Conservation (phyloP, 345 rosid genomes). For the Arabidopsis thaliana region TAIR10.1 NC_003070.9:2237001-2237500, state of each 20-base stretch:
- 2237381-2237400: slow-evolving; percentile 28
- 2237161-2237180: neutral
- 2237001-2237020: neutral
- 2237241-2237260: neutral
- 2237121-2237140: too few relatives aligned
- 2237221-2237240: neutral
- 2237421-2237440: slow-evolving; percentile 6
- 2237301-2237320: neutral
- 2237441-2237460: slow-evolving; percentile 10
- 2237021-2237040: neutral
- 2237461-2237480: neutral
- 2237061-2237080: neutral
- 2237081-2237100: neutral
- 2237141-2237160: neutral
- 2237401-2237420: slow-evolving; percentile 15
- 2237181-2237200: too few relatives aligned
- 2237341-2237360: slow-evolving; percentile 15
- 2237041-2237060: neutral
- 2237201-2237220: neutral
- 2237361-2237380: neutral
- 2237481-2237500: neutral
- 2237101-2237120: neutral
- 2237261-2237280: neutral
- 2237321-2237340: slow-evolving; percentile 14
- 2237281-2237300: too few relatives aligned